These are phyloP conservation scores for Podaxis sp. DNA, from an alignment of 768 basidiomycete genomes.

Conservation along the genomic window DNA sequence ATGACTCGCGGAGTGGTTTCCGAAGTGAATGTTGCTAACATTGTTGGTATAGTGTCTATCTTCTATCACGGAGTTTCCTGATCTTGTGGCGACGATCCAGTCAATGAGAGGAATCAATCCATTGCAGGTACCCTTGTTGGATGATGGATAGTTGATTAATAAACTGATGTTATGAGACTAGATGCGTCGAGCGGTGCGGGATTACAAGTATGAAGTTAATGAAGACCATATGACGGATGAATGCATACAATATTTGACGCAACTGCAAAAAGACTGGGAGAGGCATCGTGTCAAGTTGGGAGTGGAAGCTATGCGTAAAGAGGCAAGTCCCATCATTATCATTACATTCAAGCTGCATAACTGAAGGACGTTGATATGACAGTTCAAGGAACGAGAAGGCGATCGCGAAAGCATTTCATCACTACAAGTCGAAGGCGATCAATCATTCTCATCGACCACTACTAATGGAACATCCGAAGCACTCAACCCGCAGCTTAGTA, in stretches of 20 bases:
- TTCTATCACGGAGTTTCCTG: slow-evolving; percentile 83
- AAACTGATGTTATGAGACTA: slow-evolving; percentile 26
- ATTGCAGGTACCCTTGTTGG: slow-evolving; percentile 58
- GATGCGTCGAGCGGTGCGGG: slow-evolving; percentile 93
- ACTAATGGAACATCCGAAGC: slow-evolving; percentile 31
- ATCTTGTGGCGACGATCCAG: slow-evolving; percentile 88
- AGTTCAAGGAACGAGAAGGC: slow-evolving; percentile 71
- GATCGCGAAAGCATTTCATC: slow-evolving; percentile 63
- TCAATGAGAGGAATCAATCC: slow-evolving; percentile 87
- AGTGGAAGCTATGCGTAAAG: slow-evolving; percentile 81
- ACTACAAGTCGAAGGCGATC: slow-evolving; percentile 34
- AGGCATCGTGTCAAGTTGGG: slow-evolving; percentile 83
- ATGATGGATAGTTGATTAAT: neutral
- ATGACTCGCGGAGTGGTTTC: slow-evolving; percentile 9
- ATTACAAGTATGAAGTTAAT: slow-evolving; percentile 92
- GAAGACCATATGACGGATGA: slow-evolving; percentile 94
- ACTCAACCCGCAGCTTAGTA: slow-evolving; percentile 47
- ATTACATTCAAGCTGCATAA: neutral
- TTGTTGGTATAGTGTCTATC: slow-evolving; percentile 64
- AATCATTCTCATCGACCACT: slow-evolving; percentile 29
- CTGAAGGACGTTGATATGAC: slow-evolving; percentile 1
- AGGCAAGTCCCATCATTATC: slow-evolving; percentile 36
- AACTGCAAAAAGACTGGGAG: slow-evolving; percentile 98
- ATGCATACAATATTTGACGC: slow-evolving; percentile 90
- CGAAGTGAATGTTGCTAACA: neutral